phyloP scores from a whole-genome alignment of 2,329 filamentous ascomycete genomes.

The Cytospora leucostoma region DNA sequence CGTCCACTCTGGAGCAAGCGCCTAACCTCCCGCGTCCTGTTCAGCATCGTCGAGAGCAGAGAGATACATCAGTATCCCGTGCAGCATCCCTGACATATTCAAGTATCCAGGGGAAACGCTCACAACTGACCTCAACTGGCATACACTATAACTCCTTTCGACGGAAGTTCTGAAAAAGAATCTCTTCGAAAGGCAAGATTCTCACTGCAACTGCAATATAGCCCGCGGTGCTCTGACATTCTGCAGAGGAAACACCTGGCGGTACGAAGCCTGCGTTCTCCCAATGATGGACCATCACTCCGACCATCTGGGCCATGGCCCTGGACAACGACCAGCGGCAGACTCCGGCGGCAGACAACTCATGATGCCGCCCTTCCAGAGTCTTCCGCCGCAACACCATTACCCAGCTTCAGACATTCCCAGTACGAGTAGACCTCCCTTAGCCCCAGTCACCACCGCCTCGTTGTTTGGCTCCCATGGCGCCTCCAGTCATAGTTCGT shows the following conservation, averaged over 20 bases:
- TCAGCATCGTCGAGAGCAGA: background rate
- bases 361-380: constrained; percentile 35
- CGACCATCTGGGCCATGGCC: constrained; percentile 26
- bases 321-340: constrained; percentile 21
- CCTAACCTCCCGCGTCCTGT: background rate
- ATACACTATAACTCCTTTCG: background rate
- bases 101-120: background rate
- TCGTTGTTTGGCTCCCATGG: constrained; percentile 50
- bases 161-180: background rate
- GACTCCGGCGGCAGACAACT: constrained; percentile 22
- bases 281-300: constrained; percentile 26
- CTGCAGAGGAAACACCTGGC: constrained; percentile 2
- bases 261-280: constrained; percentile 2
- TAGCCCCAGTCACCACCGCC: constrained; percentile 33
- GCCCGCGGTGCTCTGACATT: background rate
- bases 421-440: constrained; percentile 43
- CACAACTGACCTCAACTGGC: background rate
- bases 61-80: constrained; percentile 1
- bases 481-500: constrained; percentile 38
- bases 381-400: constrained; percentile 49
- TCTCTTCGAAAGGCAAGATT: background rate
- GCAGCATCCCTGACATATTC: background rate
- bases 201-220: background rate
- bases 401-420: constrained; percentile 52
- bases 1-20: constrained; percentile 3